Evolutionary conservation across 257 asterid genomes (phyloP).

Genomic region (Capsicum baccatum): DNA sequence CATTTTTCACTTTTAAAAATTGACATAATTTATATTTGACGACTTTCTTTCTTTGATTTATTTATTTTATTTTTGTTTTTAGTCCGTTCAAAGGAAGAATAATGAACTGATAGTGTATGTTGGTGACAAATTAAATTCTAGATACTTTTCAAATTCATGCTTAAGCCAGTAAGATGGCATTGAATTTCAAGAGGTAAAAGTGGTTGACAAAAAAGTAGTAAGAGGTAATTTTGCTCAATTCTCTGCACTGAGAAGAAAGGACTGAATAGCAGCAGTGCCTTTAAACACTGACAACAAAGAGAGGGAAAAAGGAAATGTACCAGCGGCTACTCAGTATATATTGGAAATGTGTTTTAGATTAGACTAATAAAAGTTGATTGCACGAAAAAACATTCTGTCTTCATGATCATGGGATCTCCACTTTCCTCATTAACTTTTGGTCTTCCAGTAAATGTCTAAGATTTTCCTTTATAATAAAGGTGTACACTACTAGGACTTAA

Average conservation of each 20-base stretch:
- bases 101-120: neutral
- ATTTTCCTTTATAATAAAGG: neutral
- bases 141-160: slow-evolving; percentile 23
- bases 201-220: slow-evolving; percentile 2
- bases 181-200: slow-evolving; percentile 17
- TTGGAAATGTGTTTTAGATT: slow-evolving; percentile 7
- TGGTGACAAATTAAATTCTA: neutral
- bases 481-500: neutral
- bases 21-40: neutral
- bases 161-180: neutral
- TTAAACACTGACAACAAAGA: slow-evolving; percentile 15
- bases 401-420: neutral
- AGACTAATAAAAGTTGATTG: slow-evolving; percentile 27
- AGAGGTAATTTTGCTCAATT: neutral
- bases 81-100: neutral
- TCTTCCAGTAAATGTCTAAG: slow-evolving; percentile 10
- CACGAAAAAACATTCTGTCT: neutral
- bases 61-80: too few species aligned
- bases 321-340: neutral
- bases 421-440: neutral
- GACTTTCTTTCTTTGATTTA: too few species aligned
- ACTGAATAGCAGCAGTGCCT: slow-evolving; percentile 25
- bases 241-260: neutral
- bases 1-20: neutral
- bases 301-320: neutral